phyloP scores from a whole-genome alignment of 2,329 filamentous ascomycete genomes.

The Epichloe elymi region DNA sequence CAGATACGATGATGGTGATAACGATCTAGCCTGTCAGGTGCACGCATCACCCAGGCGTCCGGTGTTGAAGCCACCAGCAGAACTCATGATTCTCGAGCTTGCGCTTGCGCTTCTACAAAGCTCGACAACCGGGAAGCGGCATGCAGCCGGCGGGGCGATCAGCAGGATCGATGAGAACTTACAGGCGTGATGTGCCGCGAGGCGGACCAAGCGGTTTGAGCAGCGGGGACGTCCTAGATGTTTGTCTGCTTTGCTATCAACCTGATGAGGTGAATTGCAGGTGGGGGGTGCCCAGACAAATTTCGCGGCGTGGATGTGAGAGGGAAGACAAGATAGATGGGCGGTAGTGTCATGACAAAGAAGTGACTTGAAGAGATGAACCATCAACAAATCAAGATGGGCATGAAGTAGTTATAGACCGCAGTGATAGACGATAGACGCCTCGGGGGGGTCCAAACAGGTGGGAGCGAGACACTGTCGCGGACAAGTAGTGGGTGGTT shows the following conservation, averaged over 20 bases:
- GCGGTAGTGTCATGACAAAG: too few species aligned
- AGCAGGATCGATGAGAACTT: slow-evolving; percentile 3
- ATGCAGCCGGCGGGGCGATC: background rate
- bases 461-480: background rate
- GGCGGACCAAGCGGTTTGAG: slow-evolving; percentile 4
- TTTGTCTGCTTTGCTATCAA: slow-evolving; percentile 1
- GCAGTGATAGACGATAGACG: background rate
- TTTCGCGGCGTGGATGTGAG: background rate
- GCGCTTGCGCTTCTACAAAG: background rate
- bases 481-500: background rate
- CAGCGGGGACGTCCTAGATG: background rate
- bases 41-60: background rate
- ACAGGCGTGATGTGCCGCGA: slow-evolving; percentile 2
- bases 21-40: background rate
- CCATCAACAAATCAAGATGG: slow-evolving; percentile 8
- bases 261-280: background rate
- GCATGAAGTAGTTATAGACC: slow-evolving; percentile 2
- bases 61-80: background rate
- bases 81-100: background rate
- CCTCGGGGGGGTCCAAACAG: background rate
- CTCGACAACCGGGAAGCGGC: background rate
- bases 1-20: background rate
- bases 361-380: slow-evolving; percentile 1
- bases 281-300: background rate
- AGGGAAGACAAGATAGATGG: background rate